phyloP scores from a whole-genome alignment of 768 basidiomycete species.

The Paxillus rubicundulus region DNA sequence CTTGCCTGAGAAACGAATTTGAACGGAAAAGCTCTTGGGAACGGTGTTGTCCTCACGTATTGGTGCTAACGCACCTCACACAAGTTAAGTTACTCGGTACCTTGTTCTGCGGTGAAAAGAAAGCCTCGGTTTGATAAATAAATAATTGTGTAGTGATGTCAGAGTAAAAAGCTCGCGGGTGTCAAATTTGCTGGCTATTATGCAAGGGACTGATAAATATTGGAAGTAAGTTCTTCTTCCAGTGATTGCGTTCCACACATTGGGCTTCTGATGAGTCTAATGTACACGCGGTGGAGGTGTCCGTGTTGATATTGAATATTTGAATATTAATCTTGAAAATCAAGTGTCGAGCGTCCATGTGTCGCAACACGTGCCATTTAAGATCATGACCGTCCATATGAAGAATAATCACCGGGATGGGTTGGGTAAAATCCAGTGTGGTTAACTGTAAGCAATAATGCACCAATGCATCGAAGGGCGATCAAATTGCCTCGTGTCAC shows the following conservation, averaged over 20 bases:
- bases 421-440: not conserved
- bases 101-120: constrained; percentile 14
- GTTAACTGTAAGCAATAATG: too few species aligned
- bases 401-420: not conserved
- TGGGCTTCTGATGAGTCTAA: constrained; percentile 5
- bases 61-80: constrained; percentile 15
- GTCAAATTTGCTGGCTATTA: constrained; percentile 5
- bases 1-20: constrained; percentile 25
- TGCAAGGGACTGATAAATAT: constrained; percentile 1
- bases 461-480: constrained; percentile 5
- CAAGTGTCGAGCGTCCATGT: constrained; percentile 18
- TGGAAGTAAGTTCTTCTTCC: constrained; percentile 3
- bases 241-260: constrained; percentile 9
- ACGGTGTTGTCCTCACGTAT: constrained; percentile 9
- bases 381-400: constrained; percentile 15
- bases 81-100: constrained; percentile 15
- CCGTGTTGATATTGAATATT: constrained; percentile 3
- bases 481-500: constrained; percentile 27
- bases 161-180: constrained; percentile 16
- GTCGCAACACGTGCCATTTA: constrained; percentile 22
- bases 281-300: constrained; percentile 3
- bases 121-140: constrained; percentile 21
- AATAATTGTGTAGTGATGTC: constrained; percentile 17
- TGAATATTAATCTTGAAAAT: not conserved
- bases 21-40: constrained; percentile 3